Evolutionary conservation across 148 eudicot genomes (phyloP).

Genomic region (Rheum nobile): DNA sequence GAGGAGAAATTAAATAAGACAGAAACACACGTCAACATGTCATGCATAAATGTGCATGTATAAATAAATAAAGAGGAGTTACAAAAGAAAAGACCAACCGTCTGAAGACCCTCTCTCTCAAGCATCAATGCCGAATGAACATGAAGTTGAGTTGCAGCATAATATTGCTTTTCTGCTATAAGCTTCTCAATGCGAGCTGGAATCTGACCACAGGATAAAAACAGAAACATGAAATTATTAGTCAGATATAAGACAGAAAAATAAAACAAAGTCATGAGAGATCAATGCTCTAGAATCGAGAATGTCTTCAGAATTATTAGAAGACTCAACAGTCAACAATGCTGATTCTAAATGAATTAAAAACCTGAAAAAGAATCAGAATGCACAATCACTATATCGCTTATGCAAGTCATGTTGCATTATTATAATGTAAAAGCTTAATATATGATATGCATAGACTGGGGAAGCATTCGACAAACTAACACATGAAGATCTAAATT

Average conservation of each 20-base stretch:
- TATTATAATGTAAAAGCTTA: neutral
- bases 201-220: constrained; percentile 35
- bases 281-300: neutral
- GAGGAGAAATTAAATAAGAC: neutral
- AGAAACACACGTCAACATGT: neutral
- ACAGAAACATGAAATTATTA: neutral
- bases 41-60: neutral
- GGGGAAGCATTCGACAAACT: neutral
- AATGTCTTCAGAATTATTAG: neutral
- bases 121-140: constrained; percentile 89
- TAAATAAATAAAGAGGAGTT: neutral
- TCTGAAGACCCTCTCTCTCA: constrained; percentile 99
- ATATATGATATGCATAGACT: neutral
- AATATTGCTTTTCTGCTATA: constrained; percentile 78
- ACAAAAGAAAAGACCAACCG: constrained; percentile 37
- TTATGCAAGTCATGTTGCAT: neutral
- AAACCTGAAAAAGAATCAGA: neutral
- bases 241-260: neutral
- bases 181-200: constrained; percentile 92
- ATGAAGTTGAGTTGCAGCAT: constrained; percentile 94
- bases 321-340: neutral
- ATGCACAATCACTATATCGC: neutral
- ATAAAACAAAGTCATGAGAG: neutral
- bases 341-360: neutral
- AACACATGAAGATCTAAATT: neutral